These are phyloP conservation scores for Colletotrichum tropicale DNA, from an alignment of 2,329 filamentous ascomycete genomes.

Conservation along the genomic window DNA sequence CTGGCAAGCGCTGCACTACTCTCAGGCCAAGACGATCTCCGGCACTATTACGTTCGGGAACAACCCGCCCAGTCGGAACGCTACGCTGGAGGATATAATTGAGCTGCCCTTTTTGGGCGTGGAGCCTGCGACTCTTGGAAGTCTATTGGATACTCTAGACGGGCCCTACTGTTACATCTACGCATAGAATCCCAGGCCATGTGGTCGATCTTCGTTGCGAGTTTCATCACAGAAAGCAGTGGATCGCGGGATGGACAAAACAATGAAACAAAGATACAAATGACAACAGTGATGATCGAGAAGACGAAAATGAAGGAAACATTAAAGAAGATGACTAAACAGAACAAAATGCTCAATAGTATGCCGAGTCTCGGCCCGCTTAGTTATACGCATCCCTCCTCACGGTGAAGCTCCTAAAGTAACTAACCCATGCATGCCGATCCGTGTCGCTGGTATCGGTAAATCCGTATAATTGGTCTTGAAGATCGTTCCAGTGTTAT, in stretches of 20 bases:
- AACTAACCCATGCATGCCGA: fast-evolving
- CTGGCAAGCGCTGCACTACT: constrained; percentile 14
- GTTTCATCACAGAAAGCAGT: no score
- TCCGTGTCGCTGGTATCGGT: not conserved
- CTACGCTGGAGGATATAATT: constrained; percentile 10
- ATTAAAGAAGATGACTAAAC: not conserved
- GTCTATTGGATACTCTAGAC: constrained; percentile 28
- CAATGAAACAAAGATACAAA: fast-evolving
- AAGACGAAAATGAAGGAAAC: not conserved
- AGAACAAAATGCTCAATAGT: not conserved
- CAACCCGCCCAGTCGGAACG: constrained; percentile 4
- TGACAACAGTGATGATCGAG: fast-evolving
- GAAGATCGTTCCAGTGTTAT: not conserved
- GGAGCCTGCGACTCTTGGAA: constrained; percentile 24
- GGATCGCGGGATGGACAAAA: not conserved
- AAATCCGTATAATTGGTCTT: not conserved
- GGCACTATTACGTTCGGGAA: constrained; percentile 18
- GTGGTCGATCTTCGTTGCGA: not conserved
- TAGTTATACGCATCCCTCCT: not conserved
- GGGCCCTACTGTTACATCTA: constrained; percentile 32
- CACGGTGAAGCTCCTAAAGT: fast-evolving
- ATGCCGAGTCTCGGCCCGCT: not conserved
- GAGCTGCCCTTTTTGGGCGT: constrained; percentile 4
- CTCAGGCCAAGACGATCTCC: not conserved
- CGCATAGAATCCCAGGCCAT: fast-evolving